A percentile compares a stretch with the other conserved stretches of the same genome.
Evolutionary conservation across 257 asterid genomes (phyloP).

Genomic region (Nicotiana tabacum): DNA sequence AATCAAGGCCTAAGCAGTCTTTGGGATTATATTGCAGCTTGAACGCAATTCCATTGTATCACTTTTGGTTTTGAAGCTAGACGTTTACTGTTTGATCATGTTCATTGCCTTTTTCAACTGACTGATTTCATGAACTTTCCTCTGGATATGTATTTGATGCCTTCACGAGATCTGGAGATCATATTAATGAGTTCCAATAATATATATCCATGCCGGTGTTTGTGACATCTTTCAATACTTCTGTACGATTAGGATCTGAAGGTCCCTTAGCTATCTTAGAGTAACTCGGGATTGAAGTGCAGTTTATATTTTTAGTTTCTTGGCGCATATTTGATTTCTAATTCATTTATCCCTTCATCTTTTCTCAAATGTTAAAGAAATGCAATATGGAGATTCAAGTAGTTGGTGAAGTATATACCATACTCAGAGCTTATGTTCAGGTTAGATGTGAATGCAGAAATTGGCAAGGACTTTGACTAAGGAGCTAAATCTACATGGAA

Average conservation of each 20-base stretch:
- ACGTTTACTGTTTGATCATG: not conserved
- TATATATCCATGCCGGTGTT: not conserved
- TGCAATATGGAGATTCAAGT: not conserved
- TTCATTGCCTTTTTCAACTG: not conserved
- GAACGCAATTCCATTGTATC: not conserved
- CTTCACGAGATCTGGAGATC: not conserved
- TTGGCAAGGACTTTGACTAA: slow-evolving; percentile 42
- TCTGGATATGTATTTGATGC: not conserved
- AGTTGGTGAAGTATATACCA: not conserved
- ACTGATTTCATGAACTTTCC: not conserved
- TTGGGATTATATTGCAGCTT: not conserved
- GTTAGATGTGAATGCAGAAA: slow-evolving; percentile 50
- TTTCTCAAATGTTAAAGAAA: not conserved
- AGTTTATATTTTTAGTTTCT: not conserved
- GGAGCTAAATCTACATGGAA: slow-evolving; percentile 52
- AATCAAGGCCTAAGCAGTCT: not conserved
- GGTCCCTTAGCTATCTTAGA: not conserved
- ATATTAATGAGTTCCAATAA: not conserved
- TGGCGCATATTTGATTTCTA: not conserved
- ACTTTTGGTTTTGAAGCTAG: not conserved
- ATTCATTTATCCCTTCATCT: not conserved
- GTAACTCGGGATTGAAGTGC: not conserved
- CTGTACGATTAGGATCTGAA: not conserved
- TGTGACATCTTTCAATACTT: not conserved
- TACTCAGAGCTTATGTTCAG: not conserved